These are phyloP conservation scores for Erysiphe neolycopersici DNA, from an alignment of 2,329 filamentous ascomycete species.

Conservation along the genomic window DNA sequence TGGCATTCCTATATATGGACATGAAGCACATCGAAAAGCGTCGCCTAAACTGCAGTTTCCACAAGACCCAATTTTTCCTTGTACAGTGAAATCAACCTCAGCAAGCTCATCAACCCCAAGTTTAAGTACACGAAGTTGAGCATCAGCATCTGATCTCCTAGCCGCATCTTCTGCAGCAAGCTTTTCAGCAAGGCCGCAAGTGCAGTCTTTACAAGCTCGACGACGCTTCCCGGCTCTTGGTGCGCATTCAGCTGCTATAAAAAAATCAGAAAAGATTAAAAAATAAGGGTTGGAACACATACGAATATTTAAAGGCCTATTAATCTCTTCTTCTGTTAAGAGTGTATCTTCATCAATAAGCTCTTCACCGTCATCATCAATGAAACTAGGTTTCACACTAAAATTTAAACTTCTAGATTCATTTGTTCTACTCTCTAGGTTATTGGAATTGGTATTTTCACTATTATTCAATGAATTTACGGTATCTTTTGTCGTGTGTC, in stretches of 20 bases:
- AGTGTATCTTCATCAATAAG: constrained; percentile 78
- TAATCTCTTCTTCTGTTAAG: constrained; percentile 62
- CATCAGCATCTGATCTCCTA: constrained; percentile 37
- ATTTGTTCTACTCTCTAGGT: constrained; percentile 26
- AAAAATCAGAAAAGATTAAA: constrained; percentile 1
- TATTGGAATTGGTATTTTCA: constrained; percentile 11
- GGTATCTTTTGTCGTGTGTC: neutral
- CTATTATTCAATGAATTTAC: constrained; percentile 15
- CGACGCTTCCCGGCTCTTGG: constrained; percentile 73
- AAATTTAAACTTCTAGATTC: constrained; percentile 18
- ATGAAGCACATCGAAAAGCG: constrained; percentile 49
- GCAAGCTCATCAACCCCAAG: constrained; percentile 53
- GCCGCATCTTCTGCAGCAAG: constrained; percentile 62
- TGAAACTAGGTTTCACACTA: constrained; percentile 15
- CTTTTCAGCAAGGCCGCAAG: constrained; percentile 68
- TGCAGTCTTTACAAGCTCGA: constrained; percentile 93
- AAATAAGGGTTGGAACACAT: constrained; percentile 17
- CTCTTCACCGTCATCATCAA: constrained; percentile 45
- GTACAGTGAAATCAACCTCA: constrained; percentile 91
- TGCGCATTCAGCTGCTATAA: constrained; percentile 52
- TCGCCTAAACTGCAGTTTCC: constrained; percentile 86
- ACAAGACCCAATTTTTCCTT: constrained; percentile 87
- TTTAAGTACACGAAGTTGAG: constrained; percentile 36
- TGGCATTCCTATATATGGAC: constrained; percentile 73
- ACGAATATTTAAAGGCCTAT: constrained; percentile 56